Evolutionary conservation across 1,139 yeast genomes (phyloP).

Genomic region (Yamadazyma friedrichii): DNA sequence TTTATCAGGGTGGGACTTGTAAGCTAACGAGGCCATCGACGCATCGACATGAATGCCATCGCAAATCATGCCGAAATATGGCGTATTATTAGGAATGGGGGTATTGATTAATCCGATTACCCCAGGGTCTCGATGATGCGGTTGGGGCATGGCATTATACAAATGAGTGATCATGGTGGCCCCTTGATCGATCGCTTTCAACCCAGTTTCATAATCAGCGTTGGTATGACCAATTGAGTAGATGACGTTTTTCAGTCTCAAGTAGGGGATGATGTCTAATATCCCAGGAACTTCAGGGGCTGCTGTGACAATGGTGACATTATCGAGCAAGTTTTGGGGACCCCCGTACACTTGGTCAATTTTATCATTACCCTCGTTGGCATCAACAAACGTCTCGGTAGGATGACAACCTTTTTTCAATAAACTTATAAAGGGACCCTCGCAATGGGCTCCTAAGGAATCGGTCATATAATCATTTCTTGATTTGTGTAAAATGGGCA

Average conservation of each 20-base stretch:
- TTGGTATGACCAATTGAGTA: conserved; percentile 61
- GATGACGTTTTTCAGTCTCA: conserved; percentile 34
- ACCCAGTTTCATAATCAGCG: conserved; percentile 48
- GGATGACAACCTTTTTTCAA: conserved; percentile 66
- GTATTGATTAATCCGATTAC: conserved; percentile 54
- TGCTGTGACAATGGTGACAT: conserved; percentile 55
- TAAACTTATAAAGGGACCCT: conserved; percentile 60
- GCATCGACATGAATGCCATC: conserved; percentile 68
- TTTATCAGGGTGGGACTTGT: conserved; percentile 52
- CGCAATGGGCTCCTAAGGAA: conserved; percentile 62
- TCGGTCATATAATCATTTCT: conserved; percentile 43
- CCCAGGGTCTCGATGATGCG: conserved; percentile 63
- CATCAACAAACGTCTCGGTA: conserved; percentile 51
- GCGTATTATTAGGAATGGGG: conserved; percentile 33
- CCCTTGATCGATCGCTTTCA: conserved; percentile 51
- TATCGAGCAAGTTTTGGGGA: conserved; percentile 35
- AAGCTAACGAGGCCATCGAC: conserved; percentile 53
- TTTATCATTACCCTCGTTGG: conserved; percentile 36
- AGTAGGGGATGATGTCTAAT: conserved; percentile 45
- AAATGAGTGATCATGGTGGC: conserved; percentile 64
- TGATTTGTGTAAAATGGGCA: conserved; percentile 44
- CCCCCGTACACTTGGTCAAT: conserved; percentile 47
- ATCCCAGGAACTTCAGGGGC: conserved; percentile 64
- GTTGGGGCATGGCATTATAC: conserved; percentile 69
- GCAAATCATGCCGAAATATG: conserved; percentile 58